Base-by-base conservation (phyloP, 176 grass and related monocot species). In the Luzula sylvatica region DNA sequence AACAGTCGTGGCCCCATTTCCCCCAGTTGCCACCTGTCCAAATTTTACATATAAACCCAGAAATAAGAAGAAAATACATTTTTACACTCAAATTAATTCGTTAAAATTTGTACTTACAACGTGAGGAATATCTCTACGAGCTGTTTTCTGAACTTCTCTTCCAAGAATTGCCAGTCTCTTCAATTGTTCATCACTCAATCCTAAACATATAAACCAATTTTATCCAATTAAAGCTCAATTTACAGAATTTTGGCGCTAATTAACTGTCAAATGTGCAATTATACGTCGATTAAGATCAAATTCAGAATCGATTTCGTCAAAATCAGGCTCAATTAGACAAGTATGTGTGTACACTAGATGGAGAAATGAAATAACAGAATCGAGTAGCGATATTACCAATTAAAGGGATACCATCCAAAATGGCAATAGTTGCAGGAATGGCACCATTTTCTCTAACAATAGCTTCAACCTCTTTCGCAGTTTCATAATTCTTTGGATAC, bases 401-500 rank as follows among this genome's bases (percentile, higher is more conserved):
- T 44, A 72, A 74, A 4, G 84, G 84, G 46, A 74, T 49, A 20
- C 90, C 90, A 20, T 89, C 68, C 27, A 89, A 60, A 48, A 89
- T 89, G 57, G 89, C 89, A 75, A 88, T 85, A n/a, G 89, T 95
- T 22, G 90, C 90, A 51, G 84, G 90, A 59, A 82, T 38, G 21
- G 71, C 83, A 11, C 90, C 84, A 19, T 73, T 82, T 11, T 76
- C 77, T 72, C 66, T 82, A 26, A 95, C 71, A 73, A 95, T 58
- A 20, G 77, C 64, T 72, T 95, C 83, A 55, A 95, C 90, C 64
- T 88, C 80, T 70, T 76, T 78, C 15, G 77, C 83, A 11, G 80
- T 95, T 54, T 71, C 66, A 17, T 88, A 75, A 67, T 88, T 95
- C 54, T 88, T 78, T 2, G 90, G 90, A 43, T 88, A 95, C 0